These are phyloP conservation scores for Colletotrichum simmondsii DNA, from an alignment of 2,329 filamentous ascomycete species.

Conservation along the genomic window DNA sequence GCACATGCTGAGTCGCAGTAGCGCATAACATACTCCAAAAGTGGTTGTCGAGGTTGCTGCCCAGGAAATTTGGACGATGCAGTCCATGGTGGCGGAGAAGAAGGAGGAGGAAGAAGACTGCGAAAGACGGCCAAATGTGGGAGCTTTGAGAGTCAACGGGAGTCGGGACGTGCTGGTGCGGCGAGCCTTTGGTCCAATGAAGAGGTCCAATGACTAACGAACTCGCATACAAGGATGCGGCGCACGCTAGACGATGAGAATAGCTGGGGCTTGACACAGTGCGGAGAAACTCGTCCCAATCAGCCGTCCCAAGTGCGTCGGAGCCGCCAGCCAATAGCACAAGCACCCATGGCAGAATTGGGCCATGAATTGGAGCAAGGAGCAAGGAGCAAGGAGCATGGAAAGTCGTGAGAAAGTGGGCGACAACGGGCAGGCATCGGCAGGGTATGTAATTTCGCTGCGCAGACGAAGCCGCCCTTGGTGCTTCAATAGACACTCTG, in stretches of 20 bases:
- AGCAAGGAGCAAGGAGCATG: constrained; percentile 5
- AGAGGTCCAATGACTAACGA: constrained; percentile 27
- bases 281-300: constrained; percentile 1
- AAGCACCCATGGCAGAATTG: constrained; percentile 24
- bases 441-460: constrained; percentile 18
- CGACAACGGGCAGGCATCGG: not conserved
- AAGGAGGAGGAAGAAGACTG: not conserved
- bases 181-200: constrained; percentile 8
- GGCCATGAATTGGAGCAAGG: constrained; percentile 25
- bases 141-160: not conserved
- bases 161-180: not conserved
- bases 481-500: constrained; percentile 17
- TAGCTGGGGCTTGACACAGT: constrained; percentile 16
- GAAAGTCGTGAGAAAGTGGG: constrained; percentile 11
- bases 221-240: constrained; percentile 30
- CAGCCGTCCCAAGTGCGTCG: constrained; percentile 19
- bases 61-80: not conserved
- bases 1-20: constrained; percentile 26
- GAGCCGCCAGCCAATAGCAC: constrained; percentile 29
- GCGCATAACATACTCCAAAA: not conserved
- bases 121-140: not conserved
- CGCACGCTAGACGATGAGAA: constrained; percentile 14
- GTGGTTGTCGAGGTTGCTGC: constrained; percentile 1
- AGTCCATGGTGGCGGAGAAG: constrained; percentile 13
- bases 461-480: constrained; percentile 10